Evolutionary conservation across 371 early-diverging fungal species (phyloP), one percentile per base, ranked within the genome.

Genomic region (Apophysomyces elegans): DNA sequence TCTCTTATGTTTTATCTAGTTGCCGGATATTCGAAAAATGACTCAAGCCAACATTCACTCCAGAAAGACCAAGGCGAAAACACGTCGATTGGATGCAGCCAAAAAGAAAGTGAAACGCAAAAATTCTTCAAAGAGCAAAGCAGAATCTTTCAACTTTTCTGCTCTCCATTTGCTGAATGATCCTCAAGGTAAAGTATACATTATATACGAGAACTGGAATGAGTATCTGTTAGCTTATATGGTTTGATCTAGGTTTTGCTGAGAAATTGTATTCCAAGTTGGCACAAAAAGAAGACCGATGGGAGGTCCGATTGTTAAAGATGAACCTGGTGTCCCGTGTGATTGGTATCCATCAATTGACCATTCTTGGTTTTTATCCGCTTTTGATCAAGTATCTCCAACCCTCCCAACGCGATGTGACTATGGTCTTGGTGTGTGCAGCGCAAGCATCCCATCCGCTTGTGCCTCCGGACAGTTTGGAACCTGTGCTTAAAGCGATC

Each of bases 291-390:
- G 91, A 91, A 43, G 84, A 83, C 70, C 88, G 90, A 37, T 97
- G 96, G 76, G 96, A 95, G 68, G 89, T 97, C 35, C 90, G 95
- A 46, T 73, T 99, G 64, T 79, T 91, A 81, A 80, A 94, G 73
- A 92, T 99, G 84, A 96, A 97, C 81, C 79, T 99, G 61, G 89
- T 96, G 11, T 91, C 96, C 35, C 91, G 99, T 46, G 85, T 99
- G 41, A 91, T 98, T 72, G 97, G 97, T 75, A 86, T 93, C 59
- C 99, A 99, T 79, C 95, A 95, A 83, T 86, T 99, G 63, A 87
- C 91, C 46, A 74, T 97, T 32, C 78, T 96, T 16, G 85, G 86
- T 18, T 93, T 98, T 71, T 97, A 97, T 84, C 89, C 96, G 14
- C 92, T 89, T 74, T 74, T 94, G 44, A 84, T 94, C 75, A 88